phyloP scores from a whole-genome alignment of 1,284 basidiomycete species.

The Irpex sp. region DNA sequence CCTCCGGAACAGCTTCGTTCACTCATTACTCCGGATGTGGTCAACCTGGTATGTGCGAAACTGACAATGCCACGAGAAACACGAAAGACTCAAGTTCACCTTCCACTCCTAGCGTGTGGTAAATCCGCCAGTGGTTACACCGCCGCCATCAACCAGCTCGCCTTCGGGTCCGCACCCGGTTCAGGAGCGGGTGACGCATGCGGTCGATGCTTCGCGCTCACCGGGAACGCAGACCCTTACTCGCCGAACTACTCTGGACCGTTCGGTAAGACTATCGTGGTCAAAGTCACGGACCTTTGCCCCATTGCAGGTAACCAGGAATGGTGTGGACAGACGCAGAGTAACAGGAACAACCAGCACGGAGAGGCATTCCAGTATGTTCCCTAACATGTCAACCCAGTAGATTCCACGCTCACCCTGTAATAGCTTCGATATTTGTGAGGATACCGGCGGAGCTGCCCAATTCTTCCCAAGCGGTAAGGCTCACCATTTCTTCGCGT shows the following conservation, averaged over 20 bases:
- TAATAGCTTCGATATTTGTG: conserved; percentile 48
- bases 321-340: conserved; percentile 48
- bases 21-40: conserved; percentile 49
- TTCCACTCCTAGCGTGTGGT: conserved; percentile 41
- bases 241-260: conserved; percentile 46
- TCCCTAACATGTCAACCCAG: neutral
- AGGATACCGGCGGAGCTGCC: conserved; percentile 46
- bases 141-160: conserved; percentile 50
- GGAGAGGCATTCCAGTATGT: conserved; percentile 37
- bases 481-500: neutral
- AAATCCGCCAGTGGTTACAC: conserved; percentile 43
- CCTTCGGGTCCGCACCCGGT: conserved; percentile 47
- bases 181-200: conserved; percentile 53
- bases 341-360: conserved; percentile 37
- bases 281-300: conserved; percentile 45
- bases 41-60: conserved; percentile 1
- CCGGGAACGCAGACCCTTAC: conserved; percentile 46
- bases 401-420: too few relatives aligned
- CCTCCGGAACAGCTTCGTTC: conserved; percentile 48
- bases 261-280: conserved; percentile 44
- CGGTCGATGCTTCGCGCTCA: conserved; percentile 25
- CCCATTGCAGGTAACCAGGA: conserved; percentile 43
- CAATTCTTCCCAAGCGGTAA: conserved; percentile 50
- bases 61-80: too few relatives aligned
- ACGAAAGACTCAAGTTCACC: neutral